Evolutionary conservation across 306 rosid species (phyloP), one percentile per base, ranked within the genome.

Genomic region (Fragaria ananassa): DNA sequence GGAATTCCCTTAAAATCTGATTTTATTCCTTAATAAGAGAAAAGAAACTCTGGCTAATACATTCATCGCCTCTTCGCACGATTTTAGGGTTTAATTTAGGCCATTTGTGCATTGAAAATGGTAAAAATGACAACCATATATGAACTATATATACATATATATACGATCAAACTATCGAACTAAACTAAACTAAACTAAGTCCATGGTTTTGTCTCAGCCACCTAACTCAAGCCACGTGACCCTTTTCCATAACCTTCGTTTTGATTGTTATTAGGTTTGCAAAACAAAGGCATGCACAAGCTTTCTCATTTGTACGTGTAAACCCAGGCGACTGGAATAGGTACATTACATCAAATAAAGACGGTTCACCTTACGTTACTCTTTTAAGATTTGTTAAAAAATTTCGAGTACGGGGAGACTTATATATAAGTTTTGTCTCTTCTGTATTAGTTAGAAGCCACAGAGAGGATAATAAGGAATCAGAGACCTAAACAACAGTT

Each of bases 1-100:
- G 64, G 53, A 51, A 77, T 74, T 77, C 77, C 71, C 51, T 45
- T 56, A 46, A 76, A 71, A 80, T 83, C 78, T 71, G 91, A 86
- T 88, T 80, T 90, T 88, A 88, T 90, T 90, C 89, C 70, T 18
- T 74, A 44, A 60, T 60, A 18, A 42, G 13, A 60, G 69, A 31
- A 37, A 63, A 50, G 12, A 77, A 77, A 73, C 66, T 85, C 70
- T 75, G 60, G 70, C 63, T 73, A 29, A 19, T 64, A 18, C 69
- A 29, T 72, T 79, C 78, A 45, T 53, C 61, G 74, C 47, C 78
- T 56, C 73, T 56, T 74, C 7, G 74, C 85, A 86, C 53, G 74
- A 82, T 71, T 67, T 57, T 35, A 60, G 42, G 74, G 69, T 34
- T 42, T 17, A 7, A 42, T 31, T 63, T 63, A 7, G 12, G 44